Evolutionary conservation across 1,284 basidiomycete genomes (phyloP).

Genomic region (Pseudozyma pruni): DNA sequence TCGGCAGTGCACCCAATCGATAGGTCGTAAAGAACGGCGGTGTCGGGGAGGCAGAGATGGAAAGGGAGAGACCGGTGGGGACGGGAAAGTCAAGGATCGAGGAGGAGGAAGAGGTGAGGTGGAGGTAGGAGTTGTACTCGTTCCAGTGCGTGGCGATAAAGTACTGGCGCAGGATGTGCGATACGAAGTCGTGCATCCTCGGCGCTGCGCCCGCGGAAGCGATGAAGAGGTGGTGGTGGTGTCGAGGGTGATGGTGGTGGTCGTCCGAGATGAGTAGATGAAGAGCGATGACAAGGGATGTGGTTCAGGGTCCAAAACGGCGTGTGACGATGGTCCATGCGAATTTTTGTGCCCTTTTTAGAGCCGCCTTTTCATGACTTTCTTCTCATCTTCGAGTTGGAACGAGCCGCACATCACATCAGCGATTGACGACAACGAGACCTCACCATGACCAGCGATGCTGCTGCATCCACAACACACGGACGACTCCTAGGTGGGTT

Average conservation of each 20-base stretch:
- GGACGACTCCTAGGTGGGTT: too few relatives aligned
- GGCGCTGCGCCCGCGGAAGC: neutral
- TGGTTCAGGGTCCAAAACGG: conserved; percentile 9
- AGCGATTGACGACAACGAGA: too few relatives aligned
- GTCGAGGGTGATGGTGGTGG: neutral
- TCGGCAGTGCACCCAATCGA: conserved; percentile 88
- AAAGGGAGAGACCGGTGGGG: conserved; percentile 80
- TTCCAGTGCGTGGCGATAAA: conserved; percentile 93
- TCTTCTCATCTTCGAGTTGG: too few relatives aligned
- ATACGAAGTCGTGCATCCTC: conserved; percentile 65
- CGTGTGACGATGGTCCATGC: conserved; percentile 7
- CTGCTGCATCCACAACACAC: too few relatives aligned
- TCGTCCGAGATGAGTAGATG: neutral
- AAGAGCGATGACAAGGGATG: too few relatives aligned
- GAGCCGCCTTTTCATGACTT: too few relatives aligned
- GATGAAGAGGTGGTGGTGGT: neutral
- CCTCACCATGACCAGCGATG: too few relatives aligned
- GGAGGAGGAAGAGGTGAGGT: conserved; percentile 83
- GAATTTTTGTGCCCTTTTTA: too few relatives aligned
- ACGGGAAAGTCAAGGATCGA: conserved; percentile 82
- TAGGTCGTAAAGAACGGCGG: conserved; percentile 85
- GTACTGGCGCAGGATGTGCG: conserved; percentile 87
- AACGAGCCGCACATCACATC: too few relatives aligned
- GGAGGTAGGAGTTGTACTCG: conserved; percentile 91
- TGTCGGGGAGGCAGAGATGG: conserved; percentile 88